Conservation (phyloP, 108 stramenopile species). For the Pseudonitzschia multiseries region DNA sequence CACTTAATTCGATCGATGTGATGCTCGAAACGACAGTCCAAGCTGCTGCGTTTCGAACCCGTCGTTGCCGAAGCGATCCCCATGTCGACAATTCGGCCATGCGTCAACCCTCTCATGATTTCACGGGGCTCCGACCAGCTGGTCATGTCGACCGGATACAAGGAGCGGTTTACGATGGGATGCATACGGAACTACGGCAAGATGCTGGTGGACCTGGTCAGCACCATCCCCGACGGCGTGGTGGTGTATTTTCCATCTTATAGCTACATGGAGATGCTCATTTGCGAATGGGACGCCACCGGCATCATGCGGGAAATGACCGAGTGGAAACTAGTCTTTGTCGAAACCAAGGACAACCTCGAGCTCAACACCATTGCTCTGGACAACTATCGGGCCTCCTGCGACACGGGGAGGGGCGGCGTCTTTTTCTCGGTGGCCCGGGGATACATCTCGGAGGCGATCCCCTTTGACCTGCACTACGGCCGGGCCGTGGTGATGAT, state of each 20-base stretch:
- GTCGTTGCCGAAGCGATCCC: conserved; percentile 76
- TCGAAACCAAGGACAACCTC: conserved; percentile 95
- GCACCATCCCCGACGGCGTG: conserved; percentile 84
- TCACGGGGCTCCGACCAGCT: conserved; percentile 84
- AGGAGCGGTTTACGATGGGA: conserved; percentile 73
- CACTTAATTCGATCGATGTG: too few species aligned
- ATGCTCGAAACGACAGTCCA: conserved; percentile 52
- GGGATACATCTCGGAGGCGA: conserved; percentile 93
- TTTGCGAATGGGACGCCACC: conserved; percentile 82
- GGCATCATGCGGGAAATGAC: conserved; percentile 74
- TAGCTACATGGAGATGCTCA: conserved; percentile 88
- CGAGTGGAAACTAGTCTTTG: conserved; percentile 86
- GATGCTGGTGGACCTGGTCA: conserved; percentile 76
- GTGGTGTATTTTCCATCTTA: conserved; percentile 93
- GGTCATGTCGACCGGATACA: conserved; percentile 70
- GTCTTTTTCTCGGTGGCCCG: conserved; percentile 93
- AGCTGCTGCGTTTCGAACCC: conserved; percentile 89
- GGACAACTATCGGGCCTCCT: conserved; percentile 88
- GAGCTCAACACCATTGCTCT: conserved; percentile 89
- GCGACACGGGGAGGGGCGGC: conserved; percentile 91
- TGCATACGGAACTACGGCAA: conserved; percentile 59
- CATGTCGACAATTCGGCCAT: conserved; percentile 91
- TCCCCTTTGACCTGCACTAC: conserved; percentile 94
- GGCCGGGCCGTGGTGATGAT: conserved; percentile 90
- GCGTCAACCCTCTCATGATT: conserved; percentile 87